phyloP scores from a whole-genome alignment of 768 basidiomycete genomes.

The Strobilomyces echinocephalus region DNA sequence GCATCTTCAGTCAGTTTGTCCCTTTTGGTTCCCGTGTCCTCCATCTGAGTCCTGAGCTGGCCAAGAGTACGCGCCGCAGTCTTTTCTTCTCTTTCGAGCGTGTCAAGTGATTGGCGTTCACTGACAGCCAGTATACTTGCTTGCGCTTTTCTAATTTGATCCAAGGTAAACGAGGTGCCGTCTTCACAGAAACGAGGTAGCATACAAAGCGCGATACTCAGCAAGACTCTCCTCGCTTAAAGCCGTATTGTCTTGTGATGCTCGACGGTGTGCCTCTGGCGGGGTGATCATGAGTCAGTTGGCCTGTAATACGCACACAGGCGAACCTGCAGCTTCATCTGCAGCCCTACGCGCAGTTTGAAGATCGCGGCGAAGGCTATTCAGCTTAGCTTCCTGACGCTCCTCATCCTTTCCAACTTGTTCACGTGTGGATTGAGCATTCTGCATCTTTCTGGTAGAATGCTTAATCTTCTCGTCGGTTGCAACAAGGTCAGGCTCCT shows the following conservation, averaged over 20 bases:
- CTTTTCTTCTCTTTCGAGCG: slow-evolving; percentile 79
- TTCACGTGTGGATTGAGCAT: slow-evolving; percentile 58
- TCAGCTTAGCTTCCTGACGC: slow-evolving; percentile 49
- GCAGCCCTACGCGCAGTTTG: slow-evolving; percentile 62
- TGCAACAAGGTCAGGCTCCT: slow-evolving; percentile 83
- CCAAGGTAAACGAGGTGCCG: slow-evolving; percentile 1
- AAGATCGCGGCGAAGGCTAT: slow-evolving; percentile 60
- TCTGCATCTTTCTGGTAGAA: slow-evolving; percentile 69
- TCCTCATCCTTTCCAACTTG: slow-evolving; percentile 59
- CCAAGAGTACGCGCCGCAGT: slow-evolving; percentile 57
- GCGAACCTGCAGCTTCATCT: slow-evolving; percentile 72
- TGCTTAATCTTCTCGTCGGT: slow-evolving; percentile 88
- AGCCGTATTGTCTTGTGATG: slow-evolving; percentile 69
- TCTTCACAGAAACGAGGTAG: not conserved
- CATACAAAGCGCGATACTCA: slow-evolving; percentile 54
- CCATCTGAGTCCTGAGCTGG: slow-evolving; percentile 65
- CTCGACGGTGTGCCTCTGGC: slow-evolving; percentile 68
- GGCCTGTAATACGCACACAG: not conserved
- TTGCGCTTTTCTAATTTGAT: slow-evolving; percentile 58
- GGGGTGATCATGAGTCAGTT: slow-evolving; percentile 8
- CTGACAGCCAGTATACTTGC: slow-evolving; percentile 78
- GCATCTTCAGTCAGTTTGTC: slow-evolving; percentile 54
- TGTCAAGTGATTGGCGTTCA: slow-evolving; percentile 83
- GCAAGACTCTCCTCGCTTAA: slow-evolving; percentile 80
- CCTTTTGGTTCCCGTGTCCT: slow-evolving; percentile 56